Evolutionary conservation across 139 green algal species (phyloP).

Genomic region (Pedinophyceae sp.): DNA sequence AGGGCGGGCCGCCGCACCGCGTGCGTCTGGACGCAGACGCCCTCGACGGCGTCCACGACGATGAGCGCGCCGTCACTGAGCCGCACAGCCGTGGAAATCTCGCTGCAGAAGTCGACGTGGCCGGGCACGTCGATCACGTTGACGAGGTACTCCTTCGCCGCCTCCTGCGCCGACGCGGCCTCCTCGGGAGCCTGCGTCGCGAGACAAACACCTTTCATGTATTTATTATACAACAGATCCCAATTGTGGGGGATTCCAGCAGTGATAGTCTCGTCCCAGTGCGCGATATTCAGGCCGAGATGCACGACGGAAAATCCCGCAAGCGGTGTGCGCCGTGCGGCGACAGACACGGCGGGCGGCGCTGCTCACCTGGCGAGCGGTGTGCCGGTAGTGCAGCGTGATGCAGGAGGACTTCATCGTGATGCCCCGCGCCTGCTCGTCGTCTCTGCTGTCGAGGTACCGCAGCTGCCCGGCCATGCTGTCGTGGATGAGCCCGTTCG

Average conservation of each 20-base stretch:
- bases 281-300: no score
- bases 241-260: no score
- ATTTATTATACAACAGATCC: no score
- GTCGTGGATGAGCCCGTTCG: slow-evolving; percentile 94
- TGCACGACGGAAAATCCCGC: no score
- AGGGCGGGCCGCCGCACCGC: slow-evolving; percentile 72
- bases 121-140: slow-evolving; percentile 97
- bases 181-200: no score
- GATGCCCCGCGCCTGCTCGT: slow-evolving; percentile 89
- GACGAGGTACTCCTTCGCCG: slow-evolving; percentile 54
- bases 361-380: no score
- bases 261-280: no score
- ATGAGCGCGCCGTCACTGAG: slow-evolving; percentile 87
- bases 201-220: no score
- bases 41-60: slow-evolving; percentile 92
- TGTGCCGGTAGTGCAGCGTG: slow-evolving; percentile 66
- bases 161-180: not conserved
- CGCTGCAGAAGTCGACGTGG: slow-evolving; percentile 97
- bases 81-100: slow-evolving; percentile 73
- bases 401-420: slow-evolving; percentile 97
- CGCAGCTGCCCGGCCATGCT: slow-evolving; percentile 66
- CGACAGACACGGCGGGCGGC: no score
- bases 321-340: no score
- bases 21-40: slow-evolving; percentile 97
- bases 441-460: slow-evolving; percentile 87